A percentile compares a stretch with the other conserved stretches of the same genome.
phyloP scores from a whole-genome alignment of 2,329 filamentous ascomycete genomes.

The Stemphylium vesicarium region DNA sequence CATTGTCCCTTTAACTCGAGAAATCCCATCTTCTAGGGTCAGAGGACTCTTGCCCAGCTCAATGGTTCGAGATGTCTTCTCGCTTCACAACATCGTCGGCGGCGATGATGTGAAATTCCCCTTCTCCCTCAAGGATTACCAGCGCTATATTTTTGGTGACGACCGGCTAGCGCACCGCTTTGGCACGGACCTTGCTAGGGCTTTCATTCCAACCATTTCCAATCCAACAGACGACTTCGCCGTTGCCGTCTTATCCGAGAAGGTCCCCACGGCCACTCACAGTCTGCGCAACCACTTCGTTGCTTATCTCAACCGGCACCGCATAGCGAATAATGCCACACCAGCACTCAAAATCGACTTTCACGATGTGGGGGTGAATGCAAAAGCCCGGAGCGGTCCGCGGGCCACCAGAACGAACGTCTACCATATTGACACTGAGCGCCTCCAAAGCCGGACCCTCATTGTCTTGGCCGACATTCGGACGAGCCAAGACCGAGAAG shows the following conservation, averaged over 20 bases:
- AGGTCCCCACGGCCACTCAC: conserved; percentile 29
- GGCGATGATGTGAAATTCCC: conserved; percentile 23
- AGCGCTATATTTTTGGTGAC: conserved; percentile 35
- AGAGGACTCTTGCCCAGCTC: conserved; percentile 7
- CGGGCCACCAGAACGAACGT: conserved; percentile 4
- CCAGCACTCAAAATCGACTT: conserved; percentile 30
- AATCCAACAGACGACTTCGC: conserved; percentile 21
- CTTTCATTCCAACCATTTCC: conserved; percentile 28
- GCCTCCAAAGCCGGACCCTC: conserved; percentile 17
- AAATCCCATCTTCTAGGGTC: conserved; percentile 2
- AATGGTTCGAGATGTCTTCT: conserved; percentile 32
- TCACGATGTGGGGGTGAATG: conserved; percentile 3
- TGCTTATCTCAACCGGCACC: conserved; percentile 31
- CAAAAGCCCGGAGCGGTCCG: conserved; percentile 15
- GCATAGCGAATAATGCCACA: conserved; percentile 22
- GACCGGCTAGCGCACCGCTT: conserved; percentile 31
- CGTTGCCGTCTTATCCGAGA: conserved; percentile 33
- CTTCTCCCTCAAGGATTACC: conserved; percentile 30
- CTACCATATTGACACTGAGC: conserved; percentile 27
- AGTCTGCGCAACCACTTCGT: conserved; percentile 31
- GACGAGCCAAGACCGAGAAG: conserved; percentile 21
- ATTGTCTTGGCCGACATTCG: conserved; percentile 28
- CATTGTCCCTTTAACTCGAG: conserved; percentile 2
- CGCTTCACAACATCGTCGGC: conserved; percentile 24
- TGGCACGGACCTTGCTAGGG: conserved; percentile 36